phyloP scores from a whole-genome alignment of 805 yeast species.

The Candida manassasensis region DNA sequence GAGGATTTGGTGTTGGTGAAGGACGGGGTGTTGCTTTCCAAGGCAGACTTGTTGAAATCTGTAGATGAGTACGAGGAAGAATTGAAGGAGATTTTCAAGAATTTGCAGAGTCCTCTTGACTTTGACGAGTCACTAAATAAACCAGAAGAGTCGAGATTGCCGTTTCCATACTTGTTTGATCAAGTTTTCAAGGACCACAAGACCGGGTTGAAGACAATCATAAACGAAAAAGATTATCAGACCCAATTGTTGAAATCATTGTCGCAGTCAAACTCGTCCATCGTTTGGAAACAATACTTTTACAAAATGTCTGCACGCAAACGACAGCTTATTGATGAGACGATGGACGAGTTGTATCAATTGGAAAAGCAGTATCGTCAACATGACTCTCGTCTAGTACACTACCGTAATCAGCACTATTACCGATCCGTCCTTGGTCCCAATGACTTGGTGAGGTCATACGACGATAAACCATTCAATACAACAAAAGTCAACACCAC shows the following conservation, averaged over 20 bases:
- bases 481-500: constrained; percentile 3
- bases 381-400: constrained; percentile 13
- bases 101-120: constrained; percentile 30
- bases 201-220: constrained; percentile 19
- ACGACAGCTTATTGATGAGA: constrained; percentile 20
- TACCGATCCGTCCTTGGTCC: constrained; percentile 23
- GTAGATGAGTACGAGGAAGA: constrained; percentile 28
- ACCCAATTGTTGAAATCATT: constrained; percentile 16
- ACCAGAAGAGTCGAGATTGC: constrained; percentile 6
- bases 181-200: constrained; percentile 13
- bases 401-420: constrained; percentile 14
- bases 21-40: constrained; percentile 10
- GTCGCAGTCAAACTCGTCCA: constrained; percentile 19
- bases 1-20: constrained; percentile 24
- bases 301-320: constrained; percentile 20
- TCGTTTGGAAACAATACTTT: constrained; percentile 34
- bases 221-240: constrained; percentile 29
- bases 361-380: constrained; percentile 27
- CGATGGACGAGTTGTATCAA: constrained; percentile 22
- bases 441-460: constrained; percentile 11
- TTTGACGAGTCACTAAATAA: constrained; percentile 23
- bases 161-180: constrained; percentile 10
- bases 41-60: constrained; percentile 13
- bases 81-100: constrained; percentile 22
- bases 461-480: constrained; percentile 6